A percentile compares a stretch with the other conserved stretches of the same genome.
Conservation (phyloP, 2,329 filamentous ascomycete species). For the Phaeosphaeria sp. region DNA sequence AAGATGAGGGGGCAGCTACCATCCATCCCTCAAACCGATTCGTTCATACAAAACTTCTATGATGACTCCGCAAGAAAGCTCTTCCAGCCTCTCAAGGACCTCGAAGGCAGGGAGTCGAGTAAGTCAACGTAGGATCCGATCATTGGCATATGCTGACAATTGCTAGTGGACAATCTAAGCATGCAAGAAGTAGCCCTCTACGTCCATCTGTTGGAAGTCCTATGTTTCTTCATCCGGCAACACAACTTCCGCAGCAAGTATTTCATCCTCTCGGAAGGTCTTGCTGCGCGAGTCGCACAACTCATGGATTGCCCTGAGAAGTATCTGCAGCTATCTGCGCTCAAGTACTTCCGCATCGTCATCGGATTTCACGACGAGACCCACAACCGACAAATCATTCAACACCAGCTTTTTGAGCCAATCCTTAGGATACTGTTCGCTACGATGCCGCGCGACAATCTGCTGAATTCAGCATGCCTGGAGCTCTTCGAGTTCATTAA, state of each 20-base stretch:
- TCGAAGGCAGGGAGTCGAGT: slow-evolving; percentile 70
- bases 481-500: slow-evolving; percentile 94
- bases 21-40: slow-evolving; percentile 74
- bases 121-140: slow-evolving; percentile 33
- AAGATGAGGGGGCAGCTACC: slow-evolving; percentile 64
- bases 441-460: slow-evolving; percentile 89
- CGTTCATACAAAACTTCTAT: slow-evolving; percentile 88
- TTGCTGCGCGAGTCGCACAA: slow-evolving; percentile 81
- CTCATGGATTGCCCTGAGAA: slow-evolving; percentile 86
- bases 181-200: slow-evolving; percentile 90
- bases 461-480: slow-evolving; percentile 90
- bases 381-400: slow-evolving; percentile 83
- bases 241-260: slow-evolving; percentile 86
- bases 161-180: slow-evolving; percentile 70
- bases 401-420: slow-evolving; percentile 81
- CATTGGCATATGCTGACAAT: slow-evolving; percentile 24
- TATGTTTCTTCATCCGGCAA: slow-evolving; percentile 92
- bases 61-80: slow-evolving; percentile 83
- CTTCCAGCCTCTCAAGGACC: slow-evolving; percentile 83
- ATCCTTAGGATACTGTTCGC: slow-evolving; percentile 84
- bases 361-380: slow-evolving; percentile 88
- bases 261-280: slow-evolving; percentile 81
- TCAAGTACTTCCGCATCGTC: slow-evolving; percentile 92
- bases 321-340: slow-evolving; percentile 86
- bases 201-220: slow-evolving; percentile 87